Evolutionary conservation across 352 stramenopile genomes (phyloP).

Genomic region (Globisporangium cystogenes): DNA sequence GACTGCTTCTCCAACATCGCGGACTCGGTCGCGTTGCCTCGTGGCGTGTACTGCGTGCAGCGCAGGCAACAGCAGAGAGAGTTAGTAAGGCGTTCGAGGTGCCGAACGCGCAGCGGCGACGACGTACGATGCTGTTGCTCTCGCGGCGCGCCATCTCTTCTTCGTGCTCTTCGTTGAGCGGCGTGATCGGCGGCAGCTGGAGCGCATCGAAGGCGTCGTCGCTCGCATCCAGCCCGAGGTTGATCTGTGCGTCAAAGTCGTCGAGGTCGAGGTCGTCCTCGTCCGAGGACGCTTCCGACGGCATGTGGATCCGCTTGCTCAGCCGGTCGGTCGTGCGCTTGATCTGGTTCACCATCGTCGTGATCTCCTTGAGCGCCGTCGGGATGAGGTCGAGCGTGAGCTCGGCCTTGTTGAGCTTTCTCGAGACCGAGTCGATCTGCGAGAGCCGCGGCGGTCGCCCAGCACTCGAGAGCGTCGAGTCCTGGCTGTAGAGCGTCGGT

Average conservation of each 20-base stretch:
- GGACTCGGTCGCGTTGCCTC: not conserved
- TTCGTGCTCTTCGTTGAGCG: slow-evolving; percentile 53
- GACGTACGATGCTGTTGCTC: slow-evolving; percentile 31
- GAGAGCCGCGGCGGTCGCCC: slow-evolving; percentile 13
- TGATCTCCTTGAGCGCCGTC: slow-evolving; percentile 55
- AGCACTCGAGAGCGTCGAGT: slow-evolving; percentile 6
- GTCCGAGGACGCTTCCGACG: slow-evolving; percentile 25
- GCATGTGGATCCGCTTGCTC: slow-evolving; percentile 35
- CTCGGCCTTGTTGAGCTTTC: slow-evolving; percentile 50
- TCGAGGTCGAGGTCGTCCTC: slow-evolving; percentile 48
- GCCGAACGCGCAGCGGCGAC: not conserved
- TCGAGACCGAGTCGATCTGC: slow-evolving; percentile 39
- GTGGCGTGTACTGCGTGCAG: slow-evolving; percentile 8
- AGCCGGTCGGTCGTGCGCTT: slow-evolving; percentile 56
- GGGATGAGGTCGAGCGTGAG: slow-evolving; percentile 48
- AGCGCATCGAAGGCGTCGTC: slow-evolving; percentile 6
- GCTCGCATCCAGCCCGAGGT: slow-evolving; percentile 14
- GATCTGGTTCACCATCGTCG: slow-evolving; percentile 65
- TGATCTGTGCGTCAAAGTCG: slow-evolving; percentile 30
- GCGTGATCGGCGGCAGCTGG: slow-evolving; percentile 16
- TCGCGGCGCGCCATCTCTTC: slow-evolving; percentile 57
- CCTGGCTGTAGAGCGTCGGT: slow-evolving; percentile 1
- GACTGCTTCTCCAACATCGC: not conserved
- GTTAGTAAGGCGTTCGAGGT: not conserved
- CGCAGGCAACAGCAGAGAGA: not conserved